Base-by-base conservation (phyloP, 202 grass and related monocot species). In the Digitaria exilis region DNA sequence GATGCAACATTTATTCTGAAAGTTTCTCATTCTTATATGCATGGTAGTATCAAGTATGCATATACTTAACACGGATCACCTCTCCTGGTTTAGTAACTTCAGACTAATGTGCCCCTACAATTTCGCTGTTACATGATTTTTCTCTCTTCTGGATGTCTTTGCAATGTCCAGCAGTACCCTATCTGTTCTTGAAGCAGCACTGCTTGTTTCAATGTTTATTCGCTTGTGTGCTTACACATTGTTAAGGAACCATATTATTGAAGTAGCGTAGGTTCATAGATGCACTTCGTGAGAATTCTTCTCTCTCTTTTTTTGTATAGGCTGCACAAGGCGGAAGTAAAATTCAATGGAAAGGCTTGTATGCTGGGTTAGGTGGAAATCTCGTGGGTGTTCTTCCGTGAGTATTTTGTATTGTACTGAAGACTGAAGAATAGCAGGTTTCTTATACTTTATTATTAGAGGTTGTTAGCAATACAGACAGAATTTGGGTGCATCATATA, bases 311-410 rank as follows among this genome's bases (percentile, higher is more conserved):
- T 48, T 66, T 72, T 81, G 29, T 56, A 49, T 32, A 88, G 89
- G 89, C 89, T 73, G 92, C 89, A 52, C 84, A 83, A 84, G 87
- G 87, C 19, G 89, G 92, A 56, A 79, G 61, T 81, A 89, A 87
- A 85, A 94, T 91, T 81, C 43, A 88, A 59, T 94, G 84, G 89
- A 89, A 85, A 79, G 89, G 83, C 72, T 54, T 94, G 54, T 94
- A 91, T 83, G 81, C 81, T 85, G 92, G 92, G 75, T 85, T 94
- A 82, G 87, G 66, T 79, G 89, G 92, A 70, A 94, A 94, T 79
- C 74, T 94, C 42, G 87, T 75, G 41, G 92, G 92, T 73, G 92
- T 91, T 77, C 84, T 94, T 79, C 92, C 92, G 92, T 94, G 74
- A 94, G 92, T 85, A 80, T 65, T 43, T 78, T 80, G 5, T 28